Base-by-base conservation (phyloP, 164 flowering plant genomes). In the Magnolia kwangsiensis region DNA sequence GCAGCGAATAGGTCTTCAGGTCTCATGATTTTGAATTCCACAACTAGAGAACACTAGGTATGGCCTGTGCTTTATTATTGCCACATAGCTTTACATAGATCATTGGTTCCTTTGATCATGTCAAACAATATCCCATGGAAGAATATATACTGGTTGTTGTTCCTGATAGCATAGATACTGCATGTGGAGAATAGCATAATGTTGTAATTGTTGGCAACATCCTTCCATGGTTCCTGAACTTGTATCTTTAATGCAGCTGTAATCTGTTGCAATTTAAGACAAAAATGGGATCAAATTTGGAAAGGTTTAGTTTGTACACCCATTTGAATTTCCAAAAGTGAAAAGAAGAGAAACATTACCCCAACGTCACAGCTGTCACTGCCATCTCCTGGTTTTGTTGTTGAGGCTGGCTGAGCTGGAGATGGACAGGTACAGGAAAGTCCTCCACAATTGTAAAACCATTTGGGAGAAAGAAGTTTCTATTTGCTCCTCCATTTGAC, bases 361-460 rank as follows among this genome's bases (percentile, higher is more conserved):
- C 88, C 70, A 88, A 74, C 71, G 85, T 83, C 78, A 81, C 82
- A 71, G 86, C 78, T 76, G 65, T 79, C 76, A 84, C 50, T 79
- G 89, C 80, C 71, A 81, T 74, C 50, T 83, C 86, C 72, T 81
- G 75, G 80, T 83, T 86, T 72, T 84, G 87, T 76, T 85, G 91
- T 61, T 86, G 86, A 68, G 95, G 96, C 82, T 84, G 97, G 85
- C 95, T 84, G 59, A 91, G 92, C 76, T 90, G 94, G 80, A 92
- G 96, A 80, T 85, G 83, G 50, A 90, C 72, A 23, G 93, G 88
- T 49, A 71, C 82, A 61, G 80, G 81, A 6, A 77, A 72, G 72
- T 90, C 88, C 37, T 87, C 90, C 74, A 79, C 83, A 13, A 77
- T 75, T 74, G 81, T 74, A 31, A 85, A 80, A 67, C 83, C 84